Evolutionary conservation across 495 filamentous ascomycete genomes (phyloP).

Genomic region (Gamarada debralockiae): DNA sequence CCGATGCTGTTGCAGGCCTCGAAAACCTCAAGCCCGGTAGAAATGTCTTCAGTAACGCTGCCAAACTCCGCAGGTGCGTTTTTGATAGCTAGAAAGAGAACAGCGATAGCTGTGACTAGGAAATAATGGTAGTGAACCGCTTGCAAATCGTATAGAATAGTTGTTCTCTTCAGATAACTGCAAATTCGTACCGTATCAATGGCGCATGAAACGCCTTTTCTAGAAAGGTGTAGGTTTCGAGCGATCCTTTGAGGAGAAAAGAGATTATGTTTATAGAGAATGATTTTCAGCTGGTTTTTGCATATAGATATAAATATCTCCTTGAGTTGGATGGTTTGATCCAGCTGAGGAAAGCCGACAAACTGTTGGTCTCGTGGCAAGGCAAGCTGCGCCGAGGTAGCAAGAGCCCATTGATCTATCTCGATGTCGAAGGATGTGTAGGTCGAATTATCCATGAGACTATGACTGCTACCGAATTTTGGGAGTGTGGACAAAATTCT

Average conservation of each 20-base stretch:
- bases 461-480: conserved; percentile 1
- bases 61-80: conserved; percentile 69
- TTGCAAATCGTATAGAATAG: conserved; percentile 74
- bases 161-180: conserved; percentile 66
- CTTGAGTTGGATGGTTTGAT: not conserved
- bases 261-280: not conserved
- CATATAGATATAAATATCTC: not conserved
- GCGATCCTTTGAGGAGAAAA: conserved; percentile 1
- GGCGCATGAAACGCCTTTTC: conserved; percentile 30
- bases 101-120: conserved; percentile 70
- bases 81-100: conserved; percentile 73
- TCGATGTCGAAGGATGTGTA: not conserved
- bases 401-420: conserved; percentile 6
- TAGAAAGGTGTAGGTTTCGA: not conserved
- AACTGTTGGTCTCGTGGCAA: not conserved
- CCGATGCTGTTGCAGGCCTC: not conserved
- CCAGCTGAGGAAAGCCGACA: not conserved
- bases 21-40: conserved; percentile 1
- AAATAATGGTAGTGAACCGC: conserved; percentile 83
- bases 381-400: conserved; percentile 1
- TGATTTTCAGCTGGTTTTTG: not conserved
- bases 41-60: not conserved
- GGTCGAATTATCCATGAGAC: not conserved
- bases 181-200: conserved; percentile 72
- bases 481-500: conserved; percentile 1